Evolutionary conservation across 345 rosid genomes (phyloP).

Genomic region (Sapria himalayana): DNA sequence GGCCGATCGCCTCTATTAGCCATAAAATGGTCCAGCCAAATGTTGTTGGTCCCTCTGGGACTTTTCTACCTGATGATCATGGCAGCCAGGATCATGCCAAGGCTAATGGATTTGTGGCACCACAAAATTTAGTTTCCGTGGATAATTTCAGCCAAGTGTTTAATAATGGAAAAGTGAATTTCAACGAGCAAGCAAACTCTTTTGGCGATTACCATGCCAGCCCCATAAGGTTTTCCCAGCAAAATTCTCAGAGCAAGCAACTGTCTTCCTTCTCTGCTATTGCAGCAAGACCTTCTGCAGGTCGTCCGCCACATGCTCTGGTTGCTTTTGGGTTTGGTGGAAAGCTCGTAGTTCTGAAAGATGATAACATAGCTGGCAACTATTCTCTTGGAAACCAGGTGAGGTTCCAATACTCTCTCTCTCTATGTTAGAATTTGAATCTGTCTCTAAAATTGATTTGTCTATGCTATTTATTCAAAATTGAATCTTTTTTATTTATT

Average conservation of each 20-base stretch:
- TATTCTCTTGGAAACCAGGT: constrained; percentile 61
- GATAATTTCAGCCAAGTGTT: constrained; percentile 25
- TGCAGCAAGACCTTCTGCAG: constrained; percentile 60
- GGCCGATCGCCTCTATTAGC: constrained; percentile 19
- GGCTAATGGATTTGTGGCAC: constrained; percentile 30
- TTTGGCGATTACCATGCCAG: constrained; percentile 29
- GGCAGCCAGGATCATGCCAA: constrained; percentile 17
- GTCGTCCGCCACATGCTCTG: constrained; percentile 88
- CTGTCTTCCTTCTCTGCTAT: constrained; percentile 33
- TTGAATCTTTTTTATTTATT: no score
- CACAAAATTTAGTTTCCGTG: constrained; percentile 21
- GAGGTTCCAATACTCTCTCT: constrained; percentile 11
- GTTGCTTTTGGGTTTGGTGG: constrained; percentile 95
- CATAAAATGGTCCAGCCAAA: constrained; percentile 17
- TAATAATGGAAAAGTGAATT: constrained; percentile 24
- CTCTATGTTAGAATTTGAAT: no score
- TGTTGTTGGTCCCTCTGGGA: constrained; percentile 14
- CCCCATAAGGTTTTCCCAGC: constrained; percentile 17
- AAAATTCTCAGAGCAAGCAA: constrained; percentile 34
- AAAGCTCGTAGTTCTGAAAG: constrained; percentile 65
- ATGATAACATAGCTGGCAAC: constrained; percentile 21
- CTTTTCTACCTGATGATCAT: constrained; percentile 18
- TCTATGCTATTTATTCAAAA: no score
- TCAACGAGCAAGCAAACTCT: constrained; percentile 25
- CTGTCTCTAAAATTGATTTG: no score